These are phyloP conservation scores for Colletotrichum gloeosporioides DNA, from an alignment of 2,329 filamentous ascomycete species.

Conservation along the genomic window DNA sequence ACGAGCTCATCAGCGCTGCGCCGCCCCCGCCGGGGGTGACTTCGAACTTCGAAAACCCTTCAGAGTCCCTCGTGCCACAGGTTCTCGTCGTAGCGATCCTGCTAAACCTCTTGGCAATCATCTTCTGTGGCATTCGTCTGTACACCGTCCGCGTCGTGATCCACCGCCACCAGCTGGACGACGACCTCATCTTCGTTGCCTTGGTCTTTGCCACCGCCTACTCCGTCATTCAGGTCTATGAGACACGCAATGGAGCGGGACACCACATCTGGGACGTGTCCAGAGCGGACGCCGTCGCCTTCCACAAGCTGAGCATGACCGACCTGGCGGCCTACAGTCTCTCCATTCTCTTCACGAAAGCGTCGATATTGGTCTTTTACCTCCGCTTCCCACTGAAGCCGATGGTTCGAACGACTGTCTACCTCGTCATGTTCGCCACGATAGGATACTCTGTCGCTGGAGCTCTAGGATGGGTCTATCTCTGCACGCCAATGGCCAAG, in stretches of 20 bases:
- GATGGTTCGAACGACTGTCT: neutral
- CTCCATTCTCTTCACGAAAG: slow-evolving; percentile 25
- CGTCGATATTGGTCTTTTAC: slow-evolving; percentile 25
- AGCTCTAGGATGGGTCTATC: slow-evolving; percentile 6
- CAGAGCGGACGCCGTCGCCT: neutral
- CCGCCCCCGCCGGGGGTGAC: slow-evolving; percentile 2
- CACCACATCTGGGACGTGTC: slow-evolving; percentile 16
- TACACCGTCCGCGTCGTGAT: slow-evolving; percentile 14
- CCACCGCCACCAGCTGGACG: slow-evolving; percentile 9
- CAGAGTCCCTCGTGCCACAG: slow-evolving; percentile 18
- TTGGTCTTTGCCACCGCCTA: slow-evolving; percentile 10
- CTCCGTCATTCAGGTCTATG: slow-evolving; percentile 13
- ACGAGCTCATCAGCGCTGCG: neutral
- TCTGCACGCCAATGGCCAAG: slow-evolving; percentile 15
- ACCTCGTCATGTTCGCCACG: slow-evolving; percentile 16
- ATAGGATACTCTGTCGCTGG: slow-evolving; percentile 7
- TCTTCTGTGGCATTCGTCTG: slow-evolving; percentile 13
- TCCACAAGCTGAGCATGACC: slow-evolving; percentile 18
- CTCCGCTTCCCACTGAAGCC: slow-evolving; percentile 21
- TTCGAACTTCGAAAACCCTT: slow-evolving; percentile 9
- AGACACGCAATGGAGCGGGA: slow-evolving; percentile 6
- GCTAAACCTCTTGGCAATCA: slow-evolving; percentile 12
- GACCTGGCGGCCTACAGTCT: slow-evolving; percentile 23
- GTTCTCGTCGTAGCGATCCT: slow-evolving; percentile 8
- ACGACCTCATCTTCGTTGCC: slow-evolving; percentile 14